Evolutionary conservation across 2,329 filamentous ascomycete species (phyloP), one percentile per base, ranked within the genome.

Genomic region (Fusarium transvaalense): DNA sequence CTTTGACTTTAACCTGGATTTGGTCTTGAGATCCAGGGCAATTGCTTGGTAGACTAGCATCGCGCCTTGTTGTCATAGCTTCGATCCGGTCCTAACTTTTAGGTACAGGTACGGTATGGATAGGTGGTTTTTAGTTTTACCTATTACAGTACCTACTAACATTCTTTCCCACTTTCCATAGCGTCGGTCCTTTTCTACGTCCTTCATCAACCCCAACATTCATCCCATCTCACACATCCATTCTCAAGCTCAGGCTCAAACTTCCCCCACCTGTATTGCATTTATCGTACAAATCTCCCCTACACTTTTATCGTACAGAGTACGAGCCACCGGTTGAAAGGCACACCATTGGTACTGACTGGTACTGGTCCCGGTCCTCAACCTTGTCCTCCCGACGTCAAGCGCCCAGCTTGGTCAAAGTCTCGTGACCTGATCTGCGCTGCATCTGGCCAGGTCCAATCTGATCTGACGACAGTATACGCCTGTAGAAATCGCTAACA

Each of bases 341-440:
- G 34, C 55, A 62, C 53, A 59, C 35, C 66, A 27, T 38, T 43
- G 45, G 48, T 60, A 14, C 31, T 10, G 29, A n/a, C 23, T 45
- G 14, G 42, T 45, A 45, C n/a, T 45, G 42, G 42, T 39, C 23
- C 25, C 25, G 9, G n/a, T 27, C 17, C 23, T 27, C 39, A 31
- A 51, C 53, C 66, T 70, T 69, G 66, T 67, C 57, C 66, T 64
- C 46, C 62, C 61, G 42, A 60, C 17, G 45, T 53, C 51, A 54
- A 52, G 42, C 51, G 34, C 51, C 53, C 50, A 70, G 50, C 50
- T 52, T 60, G 32, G 39, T 46, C 53, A 39, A 41, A 63, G 56
- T 71, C 68, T 66, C 68, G 68, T 71, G 68, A 68, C 68, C 42
- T 56, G 47, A 62, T 61, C 43, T 61, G 45, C 43, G 37, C 45